phyloP scores from a whole-genome alignment of 2,329 filamentous ascomycete genomes.

The Raffaelea deltoideospora region DNA sequence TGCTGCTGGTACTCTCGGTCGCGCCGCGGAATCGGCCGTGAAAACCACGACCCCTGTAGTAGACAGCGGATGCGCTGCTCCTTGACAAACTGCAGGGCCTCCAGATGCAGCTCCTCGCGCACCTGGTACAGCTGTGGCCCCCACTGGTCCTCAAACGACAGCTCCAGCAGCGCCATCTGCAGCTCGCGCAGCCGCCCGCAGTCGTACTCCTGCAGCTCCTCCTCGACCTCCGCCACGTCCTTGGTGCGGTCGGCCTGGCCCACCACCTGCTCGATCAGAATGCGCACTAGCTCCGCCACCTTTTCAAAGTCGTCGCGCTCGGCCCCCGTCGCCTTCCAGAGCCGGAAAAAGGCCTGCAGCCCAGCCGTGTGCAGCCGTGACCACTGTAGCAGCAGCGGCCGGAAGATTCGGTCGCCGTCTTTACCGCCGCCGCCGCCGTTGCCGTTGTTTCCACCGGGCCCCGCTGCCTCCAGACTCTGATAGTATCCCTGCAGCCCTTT shows the following conservation, averaged over 20 bases:
- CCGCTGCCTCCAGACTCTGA: constrained; percentile 47
- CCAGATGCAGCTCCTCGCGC: constrained; percentile 79
- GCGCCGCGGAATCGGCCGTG: constrained; percentile 27
- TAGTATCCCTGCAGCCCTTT: constrained; percentile 42
- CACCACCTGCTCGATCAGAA: constrained; percentile 79
- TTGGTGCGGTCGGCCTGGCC: constrained; percentile 69
- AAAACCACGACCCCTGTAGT: constrained; percentile 81
- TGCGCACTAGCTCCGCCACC: constrained; percentile 78
- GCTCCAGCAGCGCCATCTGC: constrained; percentile 84
- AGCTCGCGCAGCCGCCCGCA: constrained; percentile 63
- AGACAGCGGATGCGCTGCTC: constrained; percentile 89
- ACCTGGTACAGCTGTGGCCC: constrained; percentile 78
- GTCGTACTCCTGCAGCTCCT: constrained; percentile 75
- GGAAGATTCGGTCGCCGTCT: constrained; percentile 75
- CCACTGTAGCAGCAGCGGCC: constrained; percentile 83
- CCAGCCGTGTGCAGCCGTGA: constrained; percentile 75
- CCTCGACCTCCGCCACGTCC: constrained; percentile 75
- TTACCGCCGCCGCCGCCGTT: constrained; percentile 25
- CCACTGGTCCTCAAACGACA: constrained; percentile 92
- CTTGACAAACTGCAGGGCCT: constrained; percentile 91
- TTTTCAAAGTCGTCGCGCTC: constrained; percentile 82
- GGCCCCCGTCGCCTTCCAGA: constrained; percentile 86
- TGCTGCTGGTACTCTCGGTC: constrained; percentile 25
- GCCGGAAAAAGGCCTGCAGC: constrained; percentile 71
- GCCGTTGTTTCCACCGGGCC: too few species aligned